Evolutionary conservation across 1,284 basidiomycete species (phyloP), one percentile per base, ranked within the genome.

Genomic region (Irpex lacteus): DNA sequence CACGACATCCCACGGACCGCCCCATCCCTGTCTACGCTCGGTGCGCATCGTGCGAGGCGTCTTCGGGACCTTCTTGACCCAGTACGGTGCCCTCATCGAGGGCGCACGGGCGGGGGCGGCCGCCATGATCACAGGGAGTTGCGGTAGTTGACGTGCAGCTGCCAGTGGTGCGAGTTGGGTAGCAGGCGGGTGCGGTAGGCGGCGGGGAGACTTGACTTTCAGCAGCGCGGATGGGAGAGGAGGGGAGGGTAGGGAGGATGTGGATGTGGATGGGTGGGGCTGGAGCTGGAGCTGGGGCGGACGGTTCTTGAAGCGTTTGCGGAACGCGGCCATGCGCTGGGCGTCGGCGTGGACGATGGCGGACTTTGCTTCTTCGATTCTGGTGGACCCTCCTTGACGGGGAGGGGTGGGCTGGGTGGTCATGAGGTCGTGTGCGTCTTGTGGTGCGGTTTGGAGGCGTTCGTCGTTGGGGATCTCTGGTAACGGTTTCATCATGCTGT

Each of bases 21-120:
- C 71, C 74, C 73, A 75, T 1, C 74, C 74, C 66, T 72, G 71
- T 53, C 74, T 68, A 15, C 72, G 66, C 63, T 75, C 72, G 34
- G 65, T 66, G 2, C 72, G 59, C 38, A 69, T 62, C 62, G 73
- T 74, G 3, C 70, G 62, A 26, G 73, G 73, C 6, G 73, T 75
- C 60, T 70, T 66, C 19, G 72, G 69, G 34, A 64, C 59, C 5
- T 62, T 64, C 60, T 68, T 70, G 40, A 75, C 72, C 74, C 74
- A 75, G 64, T 75, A 75, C 49, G 74, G 73, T 18, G 66, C 72
- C 34, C 62, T 64, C 38, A 70, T 69, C 21, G 70, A 71, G 21
- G 54, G 54, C 13, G 34, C 2, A 56, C 61, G 63, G 64, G 13
- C 67, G 63, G 5, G 65, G 57, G 44, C 63, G 49, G 11, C 63